phyloP scores from a whole-genome alignment of 2,329 filamentous ascomycete genomes.

The Paecilomyces variotii region DNA sequence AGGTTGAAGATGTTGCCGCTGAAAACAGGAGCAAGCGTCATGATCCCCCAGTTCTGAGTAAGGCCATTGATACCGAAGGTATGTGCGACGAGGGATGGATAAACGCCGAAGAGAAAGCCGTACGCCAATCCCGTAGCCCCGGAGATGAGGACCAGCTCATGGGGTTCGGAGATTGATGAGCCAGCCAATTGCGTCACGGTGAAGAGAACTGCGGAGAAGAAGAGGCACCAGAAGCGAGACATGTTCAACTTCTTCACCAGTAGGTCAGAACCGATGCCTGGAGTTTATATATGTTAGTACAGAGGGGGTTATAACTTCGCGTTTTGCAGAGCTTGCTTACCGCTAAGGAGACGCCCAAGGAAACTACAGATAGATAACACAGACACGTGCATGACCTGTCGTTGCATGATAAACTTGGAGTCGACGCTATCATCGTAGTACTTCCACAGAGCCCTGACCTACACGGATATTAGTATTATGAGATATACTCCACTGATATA shows the following conservation, averaged over 20 bases:
- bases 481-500: neutral
- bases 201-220: conserved; percentile 70
- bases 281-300: conserved; percentile 1
- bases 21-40: conserved; percentile 81
- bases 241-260: conserved; percentile 73
- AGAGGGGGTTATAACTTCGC: conserved; percentile 9
- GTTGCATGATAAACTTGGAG: conserved; percentile 66
- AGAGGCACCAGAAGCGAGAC: conserved; percentile 85
- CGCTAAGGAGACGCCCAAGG: conserved; percentile 67
- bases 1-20: conserved; percentile 90
- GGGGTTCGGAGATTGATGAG: conserved; percentile 66
- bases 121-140: conserved; percentile 81
- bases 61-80: conserved; percentile 84
- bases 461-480: conserved; percentile 1
- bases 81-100: conserved; percentile 80
- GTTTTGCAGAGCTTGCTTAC: conserved; percentile 38
- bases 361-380: conserved; percentile 89
- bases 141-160: conserved; percentile 69
- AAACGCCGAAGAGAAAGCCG: conserved; percentile 89
- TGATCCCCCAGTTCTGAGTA: conserved; percentile 92
- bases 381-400: conserved; percentile 86
- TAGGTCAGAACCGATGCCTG: conserved; percentile 82
- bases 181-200: conserved; percentile 70
- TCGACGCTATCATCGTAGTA: conserved; percentile 68
- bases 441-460: conserved; percentile 74